These are phyloP conservation scores for Pythium brachiatum DNA, from an alignment of 352 stramenopile genomes.

Conservation along the genomic window DNA sequence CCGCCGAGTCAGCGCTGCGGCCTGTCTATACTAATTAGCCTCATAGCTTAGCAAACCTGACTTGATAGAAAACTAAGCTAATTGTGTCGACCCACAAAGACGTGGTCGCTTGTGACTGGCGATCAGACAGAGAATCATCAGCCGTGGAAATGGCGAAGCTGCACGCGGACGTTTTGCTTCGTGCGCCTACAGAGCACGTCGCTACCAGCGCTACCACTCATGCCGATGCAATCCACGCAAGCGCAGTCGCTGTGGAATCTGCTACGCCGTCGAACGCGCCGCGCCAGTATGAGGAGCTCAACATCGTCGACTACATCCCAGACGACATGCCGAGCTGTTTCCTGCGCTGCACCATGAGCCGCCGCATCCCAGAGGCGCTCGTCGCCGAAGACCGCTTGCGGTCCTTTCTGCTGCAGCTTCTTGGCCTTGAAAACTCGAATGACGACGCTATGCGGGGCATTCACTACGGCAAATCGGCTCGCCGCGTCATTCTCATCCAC, in stretches of 20 bases:
- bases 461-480: slow-evolving; percentile 54
- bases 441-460: slow-evolving; percentile 38
- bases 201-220: background rate
- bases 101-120: slow-evolving; percentile 7
- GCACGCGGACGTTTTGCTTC: background rate
- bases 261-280: background rate
- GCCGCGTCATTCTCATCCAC: slow-evolving; percentile 49
- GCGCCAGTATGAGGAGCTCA: background rate
- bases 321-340: slow-evolving; percentile 51
- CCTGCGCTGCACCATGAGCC: slow-evolving; percentile 73
- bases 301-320: slow-evolving; percentile 45
- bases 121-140: background rate
- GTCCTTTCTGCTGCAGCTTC: slow-evolving; percentile 40
- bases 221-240: background rate
- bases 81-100: slow-evolving; percentile 8
- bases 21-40: too few species aligned
- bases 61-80: slow-evolving; percentile 2
- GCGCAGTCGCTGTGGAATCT: background rate
- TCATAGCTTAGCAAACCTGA: too few species aligned
- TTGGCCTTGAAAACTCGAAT: slow-evolving; percentile 6
- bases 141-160: background rate
- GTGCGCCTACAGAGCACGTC: background rate
- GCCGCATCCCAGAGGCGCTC: slow-evolving; percentile 51
- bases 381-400: slow-evolving; percentile 49
- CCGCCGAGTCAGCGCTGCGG: too few species aligned